Evolutionary conservation across 1,139 yeast species (phyloP).

Genomic region (Geotrichum restrictum): DNA sequence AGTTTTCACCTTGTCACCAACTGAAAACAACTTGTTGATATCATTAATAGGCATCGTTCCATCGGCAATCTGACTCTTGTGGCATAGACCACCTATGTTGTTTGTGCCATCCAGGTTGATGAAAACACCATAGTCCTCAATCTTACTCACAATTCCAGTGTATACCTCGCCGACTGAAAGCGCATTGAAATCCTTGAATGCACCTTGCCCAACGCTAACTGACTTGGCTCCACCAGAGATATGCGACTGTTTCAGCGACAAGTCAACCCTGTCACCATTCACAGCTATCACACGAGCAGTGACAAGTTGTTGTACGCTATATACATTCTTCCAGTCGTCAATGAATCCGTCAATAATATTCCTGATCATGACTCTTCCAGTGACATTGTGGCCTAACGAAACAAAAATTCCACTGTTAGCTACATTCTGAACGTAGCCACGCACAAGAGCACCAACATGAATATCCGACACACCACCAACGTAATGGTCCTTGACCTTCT

Average conservation of each 20-base stretch:
- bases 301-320: slow-evolving; percentile 68
- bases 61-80: slow-evolving; percentile 81
- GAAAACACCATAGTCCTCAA: slow-evolving; percentile 88
- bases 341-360: slow-evolving; percentile 78
- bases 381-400: slow-evolving; percentile 64
- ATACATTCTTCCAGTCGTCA: slow-evolving; percentile 83
- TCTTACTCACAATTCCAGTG: slow-evolving; percentile 71
- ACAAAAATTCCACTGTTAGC: slow-evolving; percentile 78
- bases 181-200: slow-evolving; percentile 56
- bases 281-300: slow-evolving; percentile 65
- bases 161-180: slow-evolving; percentile 63
- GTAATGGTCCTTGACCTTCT: slow-evolving; percentile 51
- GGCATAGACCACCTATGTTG: slow-evolving; percentile 81
- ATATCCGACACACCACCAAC: slow-evolving; percentile 55
- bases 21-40: slow-evolving; percentile 60
- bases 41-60: slow-evolving; percentile 46
- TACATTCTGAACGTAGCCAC: slow-evolving; percentile 74
- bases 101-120: slow-evolving; percentile 72
- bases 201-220: slow-evolving; percentile 25
- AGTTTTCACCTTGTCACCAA: slow-evolving; percentile 87
- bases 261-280: slow-evolving; percentile 55
- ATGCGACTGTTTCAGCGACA: slow-evolving; percentile 80
- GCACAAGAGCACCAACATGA: slow-evolving; percentile 64
- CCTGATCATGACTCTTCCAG: slow-evolving; percentile 76
- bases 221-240: slow-evolving; percentile 62